phyloP scores from a whole-genome alignment of 495 filamentous ascomycete species.

The Beverwykella pulmonaria region DNA sequence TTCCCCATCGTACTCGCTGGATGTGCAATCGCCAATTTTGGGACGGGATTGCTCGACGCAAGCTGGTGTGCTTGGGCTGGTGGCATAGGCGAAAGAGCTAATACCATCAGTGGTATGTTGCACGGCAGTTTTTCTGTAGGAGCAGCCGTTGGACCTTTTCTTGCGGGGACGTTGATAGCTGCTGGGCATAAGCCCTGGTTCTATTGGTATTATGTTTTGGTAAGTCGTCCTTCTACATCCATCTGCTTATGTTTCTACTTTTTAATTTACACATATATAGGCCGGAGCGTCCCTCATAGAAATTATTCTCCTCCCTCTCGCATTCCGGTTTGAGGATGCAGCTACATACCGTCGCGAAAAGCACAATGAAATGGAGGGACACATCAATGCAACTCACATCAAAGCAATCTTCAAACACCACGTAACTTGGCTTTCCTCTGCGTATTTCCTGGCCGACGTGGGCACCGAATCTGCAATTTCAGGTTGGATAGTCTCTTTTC shows the following conservation, averaged over 20 bases:
- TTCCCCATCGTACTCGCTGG: conserved; percentile 12
- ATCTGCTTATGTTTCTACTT: not conserved
- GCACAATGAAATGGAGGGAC: not conserved
- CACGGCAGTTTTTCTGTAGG: conserved; percentile 25
- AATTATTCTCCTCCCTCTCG: conserved; percentile 2
- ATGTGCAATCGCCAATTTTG: conserved; percentile 3
- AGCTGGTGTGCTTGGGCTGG: conserved; percentile 29
- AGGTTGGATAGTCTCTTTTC: conserved; percentile 30
- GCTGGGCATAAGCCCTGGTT: conserved; percentile 13
- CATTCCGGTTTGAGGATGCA: conserved; percentile 20
- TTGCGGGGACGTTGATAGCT: conserved; percentile 4
- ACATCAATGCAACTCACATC: not conserved
- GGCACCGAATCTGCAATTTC: conserved; percentile 29
- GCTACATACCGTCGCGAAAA: conserved; percentile 13
- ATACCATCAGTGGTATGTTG: conserved; percentile 14
- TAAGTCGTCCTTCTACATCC: no score
- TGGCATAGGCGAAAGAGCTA: conserved; percentile 7
- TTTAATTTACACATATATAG: not conserved
- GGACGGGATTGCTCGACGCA: conserved; percentile 22
- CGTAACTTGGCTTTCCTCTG: conserved; percentile 6
- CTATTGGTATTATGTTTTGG: conserved; percentile 21
- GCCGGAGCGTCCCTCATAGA: conserved; percentile 1
- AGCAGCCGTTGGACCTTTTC: conserved; percentile 16
- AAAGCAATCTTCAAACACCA: conserved; percentile 20
- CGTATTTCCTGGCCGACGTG: conserved; percentile 27